A percentile compares a stretch with the other conserved stretches of the same genome.
These are phyloP conservation scores for Lichtheimia ramosa DNA, from an alignment of 371 early-diverging fungal genomes.

Conservation along the genomic window DNA sequence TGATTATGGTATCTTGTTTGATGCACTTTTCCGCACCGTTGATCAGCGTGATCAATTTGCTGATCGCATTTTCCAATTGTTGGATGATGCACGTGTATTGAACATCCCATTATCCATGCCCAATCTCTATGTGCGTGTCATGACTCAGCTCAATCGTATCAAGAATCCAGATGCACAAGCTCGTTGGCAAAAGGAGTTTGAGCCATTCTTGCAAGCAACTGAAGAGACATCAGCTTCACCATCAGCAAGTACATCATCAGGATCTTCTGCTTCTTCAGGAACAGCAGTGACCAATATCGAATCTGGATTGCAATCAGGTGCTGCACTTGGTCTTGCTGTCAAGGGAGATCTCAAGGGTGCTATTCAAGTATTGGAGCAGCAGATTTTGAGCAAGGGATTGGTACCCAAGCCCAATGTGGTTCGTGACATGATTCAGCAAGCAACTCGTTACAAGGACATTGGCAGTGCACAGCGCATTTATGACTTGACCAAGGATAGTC, in stretches of 20 bases:
- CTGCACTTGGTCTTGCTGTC: constrained; percentile 27
- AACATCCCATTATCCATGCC: constrained; percentile 6
- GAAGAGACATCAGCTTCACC: neutral
- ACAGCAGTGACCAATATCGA: neutral
- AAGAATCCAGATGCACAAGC: constrained; percentile 26
- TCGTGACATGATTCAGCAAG: constrained; percentile 42
- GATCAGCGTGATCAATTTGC: constrained; percentile 2
- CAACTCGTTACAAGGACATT: constrained; percentile 25
- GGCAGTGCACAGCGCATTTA: constrained; percentile 30
- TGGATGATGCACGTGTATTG: constrained; percentile 12
- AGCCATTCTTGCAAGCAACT: constrained; percentile 16
- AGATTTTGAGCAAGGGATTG: constrained; percentile 30
- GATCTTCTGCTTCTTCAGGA: too few relatives aligned
- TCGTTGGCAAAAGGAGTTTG: constrained; percentile 36
- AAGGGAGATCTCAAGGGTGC: constrained; percentile 28
- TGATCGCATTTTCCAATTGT: constrained; percentile 6
- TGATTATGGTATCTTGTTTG: constrained; percentile 10
- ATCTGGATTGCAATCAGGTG: constrained; percentile 26
- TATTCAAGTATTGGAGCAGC: constrained; percentile 20
- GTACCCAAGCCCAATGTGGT: constrained; percentile 40
- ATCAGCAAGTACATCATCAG: neutral
- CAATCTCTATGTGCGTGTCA: constrained; percentile 19
- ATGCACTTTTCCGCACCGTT: constrained; percentile 10
- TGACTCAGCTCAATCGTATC: constrained; percentile 16
- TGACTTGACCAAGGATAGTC: constrained; percentile 22